Percentiles rank a stretch among this genome's conserved stretches.
These are phyloP conservation scores for Sclerotiophoma versabilis DNA, from an alignment of 2,329 filamentous ascomycete species.

Conservation along the genomic window DNA sequence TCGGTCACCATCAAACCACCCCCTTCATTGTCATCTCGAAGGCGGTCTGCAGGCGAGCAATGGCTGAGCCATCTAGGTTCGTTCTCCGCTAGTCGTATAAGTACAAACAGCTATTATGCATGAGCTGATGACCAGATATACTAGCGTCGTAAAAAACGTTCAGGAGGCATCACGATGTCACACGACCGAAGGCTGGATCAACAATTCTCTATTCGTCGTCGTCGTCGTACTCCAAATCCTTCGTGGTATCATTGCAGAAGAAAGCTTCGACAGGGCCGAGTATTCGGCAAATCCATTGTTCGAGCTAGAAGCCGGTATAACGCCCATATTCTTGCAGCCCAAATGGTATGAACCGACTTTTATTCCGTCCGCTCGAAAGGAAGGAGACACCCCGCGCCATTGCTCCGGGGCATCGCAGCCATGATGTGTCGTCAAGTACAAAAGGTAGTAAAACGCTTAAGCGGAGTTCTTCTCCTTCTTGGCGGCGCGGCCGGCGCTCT, in stretches of 20 bases:
- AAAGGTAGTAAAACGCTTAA: constrained; percentile 53
- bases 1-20: constrained; percentile 88
- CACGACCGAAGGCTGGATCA: constrained; percentile 35
- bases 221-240: constrained; percentile 33
- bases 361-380: constrained; percentile 49
- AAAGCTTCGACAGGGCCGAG: constrained; percentile 43
- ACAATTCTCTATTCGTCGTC: constrained; percentile 33
- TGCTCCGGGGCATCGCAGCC: constrained; percentile 43
- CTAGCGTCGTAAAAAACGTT: constrained; percentile 62
- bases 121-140: constrained; percentile 87
- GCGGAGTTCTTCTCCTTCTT: constrained; percentile 68
- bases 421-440: constrained; percentile 49
- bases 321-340: constrained; percentile 48
- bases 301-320: constrained; percentile 48
- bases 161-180: constrained; percentile 24
- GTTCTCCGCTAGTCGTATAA: constrained; percentile 93
- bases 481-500: constrained; percentile 80
- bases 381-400: constrained; percentile 44
- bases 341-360: constrained; percentile 47
- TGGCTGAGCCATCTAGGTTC: constrained; percentile 64
- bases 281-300: constrained; percentile 46
- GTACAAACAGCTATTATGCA: constrained; percentile 74
- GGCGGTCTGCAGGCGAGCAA: constrained; percentile 84
- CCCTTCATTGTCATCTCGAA: constrained; percentile 68
- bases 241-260: constrained; percentile 44